A percentile compares a stretch with the other conserved stretches of the same genome.
These are phyloP conservation scores for Chrysanthemum makinoi DNA, from an alignment of 129 eudicot genomes.

Conservation along the genomic window DNA sequence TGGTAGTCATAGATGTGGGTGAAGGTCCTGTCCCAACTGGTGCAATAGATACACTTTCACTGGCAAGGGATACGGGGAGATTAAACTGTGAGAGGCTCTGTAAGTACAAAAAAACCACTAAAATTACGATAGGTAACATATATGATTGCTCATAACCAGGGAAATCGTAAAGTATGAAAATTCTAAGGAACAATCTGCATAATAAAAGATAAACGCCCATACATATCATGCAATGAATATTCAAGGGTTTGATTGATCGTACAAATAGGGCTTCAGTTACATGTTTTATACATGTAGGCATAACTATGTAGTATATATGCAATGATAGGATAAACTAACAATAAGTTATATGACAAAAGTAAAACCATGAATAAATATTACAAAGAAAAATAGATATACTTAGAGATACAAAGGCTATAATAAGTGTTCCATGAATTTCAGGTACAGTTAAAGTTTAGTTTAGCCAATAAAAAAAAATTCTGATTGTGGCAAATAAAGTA, in stretches of 20 bases:
- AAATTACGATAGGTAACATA: not conserved
- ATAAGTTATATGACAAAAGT: not conserved
- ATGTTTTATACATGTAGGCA: slow-evolving; percentile 2
- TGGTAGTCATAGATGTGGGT: slow-evolving; percentile 16
- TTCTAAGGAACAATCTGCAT: slow-evolving; percentile 7
- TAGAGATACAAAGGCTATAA: not conserved
- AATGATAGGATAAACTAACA: not conserved
- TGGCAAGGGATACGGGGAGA: slow-evolving; percentile 74
- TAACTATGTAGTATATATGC: slow-evolving; percentile 1
- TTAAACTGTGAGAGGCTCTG: slow-evolving; percentile 94
- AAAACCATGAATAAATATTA: not conserved
- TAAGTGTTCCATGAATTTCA: not conserved
- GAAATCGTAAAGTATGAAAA: not conserved
- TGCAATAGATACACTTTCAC: slow-evolving; percentile 49
- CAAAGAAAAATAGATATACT: too few species aligned
- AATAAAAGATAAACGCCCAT: not conserved
- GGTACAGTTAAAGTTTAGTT: not conserved
- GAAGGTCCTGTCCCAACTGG: slow-evolving; percentile 56
- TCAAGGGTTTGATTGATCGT: slow-evolving; percentile 1
- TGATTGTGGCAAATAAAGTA: not conserved
- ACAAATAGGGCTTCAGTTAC: slow-evolving; percentile 4
- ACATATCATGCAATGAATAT: not conserved
- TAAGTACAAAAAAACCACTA: slow-evolving; percentile 7
- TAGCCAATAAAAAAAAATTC: too few species aligned
- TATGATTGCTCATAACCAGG: not conserved